These are phyloP conservation scores for Albizia julibrissin DNA, from an alignment of 306 rosid genomes.

Conservation along the genomic window DNA sequence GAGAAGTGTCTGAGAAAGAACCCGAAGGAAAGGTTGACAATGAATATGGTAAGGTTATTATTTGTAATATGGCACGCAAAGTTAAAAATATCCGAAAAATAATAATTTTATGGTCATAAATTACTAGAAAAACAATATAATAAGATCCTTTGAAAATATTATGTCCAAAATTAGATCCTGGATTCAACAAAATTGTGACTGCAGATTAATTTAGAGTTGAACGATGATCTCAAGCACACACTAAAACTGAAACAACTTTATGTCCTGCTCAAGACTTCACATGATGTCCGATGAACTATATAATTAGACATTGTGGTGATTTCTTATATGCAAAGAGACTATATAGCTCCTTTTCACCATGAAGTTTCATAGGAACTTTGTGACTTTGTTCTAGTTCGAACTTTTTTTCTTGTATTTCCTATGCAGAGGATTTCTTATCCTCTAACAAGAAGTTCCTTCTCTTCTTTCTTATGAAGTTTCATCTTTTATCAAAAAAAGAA, in stretches of 20 bases:
- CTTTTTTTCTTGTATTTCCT: not conserved
- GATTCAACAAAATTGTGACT: not conserved
- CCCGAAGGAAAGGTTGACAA: constrained; percentile 40
- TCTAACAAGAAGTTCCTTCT: not conserved
- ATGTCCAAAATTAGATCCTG: not conserved
- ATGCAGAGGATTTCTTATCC: not conserved
- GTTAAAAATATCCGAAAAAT: not conserved
- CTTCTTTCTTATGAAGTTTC: not conserved
- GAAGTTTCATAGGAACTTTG: not conserved
- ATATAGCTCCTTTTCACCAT: not conserved
- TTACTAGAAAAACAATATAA: not conserved
- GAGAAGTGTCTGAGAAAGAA: constrained; percentile 47
- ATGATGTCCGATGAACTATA: not conserved
- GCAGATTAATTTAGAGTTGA: not conserved
- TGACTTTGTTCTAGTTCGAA: not conserved
- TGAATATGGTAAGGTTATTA: constrained; percentile 44
- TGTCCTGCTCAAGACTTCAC: not conserved
- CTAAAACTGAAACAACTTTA: not conserved
- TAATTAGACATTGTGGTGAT: not conserved
- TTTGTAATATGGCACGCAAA: not conserved
- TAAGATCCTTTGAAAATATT: not conserved
- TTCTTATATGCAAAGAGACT: not conserved
- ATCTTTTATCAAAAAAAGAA: not conserved
- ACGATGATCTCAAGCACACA: not conserved
- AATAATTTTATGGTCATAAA: not conserved